A percentile compares a stretch with the other conserved stretches of the same genome.
Conservation (phyloP, 176 grass and related monocot species). For the Typha latifolia region DNA sequence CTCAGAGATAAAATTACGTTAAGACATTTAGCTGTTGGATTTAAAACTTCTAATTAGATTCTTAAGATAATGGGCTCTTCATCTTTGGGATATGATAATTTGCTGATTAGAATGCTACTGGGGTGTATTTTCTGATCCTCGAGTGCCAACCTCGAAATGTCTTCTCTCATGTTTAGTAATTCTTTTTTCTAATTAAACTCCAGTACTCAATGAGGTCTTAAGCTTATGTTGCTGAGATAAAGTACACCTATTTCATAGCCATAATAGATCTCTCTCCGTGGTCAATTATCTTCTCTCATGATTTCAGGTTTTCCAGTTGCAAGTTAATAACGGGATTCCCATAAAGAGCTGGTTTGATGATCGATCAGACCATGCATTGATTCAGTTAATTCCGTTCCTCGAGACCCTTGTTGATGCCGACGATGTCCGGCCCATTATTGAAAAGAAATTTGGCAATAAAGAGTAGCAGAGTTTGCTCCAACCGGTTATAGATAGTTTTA, state of each 20-base stretch:
- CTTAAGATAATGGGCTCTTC: no score
- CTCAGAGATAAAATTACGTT: no score
- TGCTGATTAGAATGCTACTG: no score
- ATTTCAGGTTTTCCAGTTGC: constrained; percentile 82
- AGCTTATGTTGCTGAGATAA: no score
- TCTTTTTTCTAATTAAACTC: no score
- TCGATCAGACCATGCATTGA: constrained; percentile 60
- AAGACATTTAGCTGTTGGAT: not conserved
- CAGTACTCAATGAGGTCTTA: no score
- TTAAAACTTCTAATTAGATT: not conserved
- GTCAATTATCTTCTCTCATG: not conserved
- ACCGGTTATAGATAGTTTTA: constrained; percentile 1
- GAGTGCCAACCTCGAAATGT: no score
- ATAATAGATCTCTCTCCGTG: not conserved
- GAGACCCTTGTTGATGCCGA: constrained; percentile 63
- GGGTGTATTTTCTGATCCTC: no score
- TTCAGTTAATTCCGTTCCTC: constrained; percentile 75
- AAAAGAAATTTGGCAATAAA: constrained; percentile 51
- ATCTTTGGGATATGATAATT: no score
- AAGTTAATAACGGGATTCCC: constrained; percentile 93
- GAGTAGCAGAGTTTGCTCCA: constrained; percentile 25
- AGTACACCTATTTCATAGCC: not conserved
- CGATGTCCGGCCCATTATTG: constrained; percentile 81
- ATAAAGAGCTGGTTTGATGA: constrained; percentile 98
- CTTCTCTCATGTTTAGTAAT: no score